These are phyloP conservation scores for Phytophthora uliginosa DNA, from an alignment of 352 stramenopile genomes.

Conservation along the genomic window DNA sequence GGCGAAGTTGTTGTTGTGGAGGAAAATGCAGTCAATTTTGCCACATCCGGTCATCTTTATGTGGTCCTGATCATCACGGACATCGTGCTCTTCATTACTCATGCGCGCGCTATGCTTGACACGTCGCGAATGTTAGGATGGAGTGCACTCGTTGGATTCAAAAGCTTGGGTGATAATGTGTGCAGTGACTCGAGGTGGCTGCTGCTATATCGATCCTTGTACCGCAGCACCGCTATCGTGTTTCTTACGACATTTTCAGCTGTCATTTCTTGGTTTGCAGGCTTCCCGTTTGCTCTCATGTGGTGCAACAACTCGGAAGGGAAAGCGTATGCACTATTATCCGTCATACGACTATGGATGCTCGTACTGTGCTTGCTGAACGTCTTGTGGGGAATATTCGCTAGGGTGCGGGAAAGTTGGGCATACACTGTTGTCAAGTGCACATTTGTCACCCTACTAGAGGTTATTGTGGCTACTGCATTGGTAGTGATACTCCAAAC, in stretches of 20 bases:
- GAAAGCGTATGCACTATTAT: conserved; percentile 43
- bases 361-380: conserved; percentile 52
- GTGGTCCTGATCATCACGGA: conserved; percentile 53
- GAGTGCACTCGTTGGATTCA: conserved; percentile 29
- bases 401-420: conserved; percentile 38
- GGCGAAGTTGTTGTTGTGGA: conserved; percentile 38
- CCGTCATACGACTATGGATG: conserved; percentile 59
- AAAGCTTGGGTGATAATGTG: conserved; percentile 8
- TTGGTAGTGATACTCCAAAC: conserved; percentile 40
- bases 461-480: conserved; percentile 47
- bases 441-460: conserved; percentile 49
- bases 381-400: conserved; percentile 47
- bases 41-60: conserved; percentile 66
- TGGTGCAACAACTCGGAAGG: conserved; percentile 43
- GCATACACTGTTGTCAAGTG: conserved; percentile 52
- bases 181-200: conserved; percentile 48
- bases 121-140: conserved; percentile 45
- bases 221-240: conserved; percentile 51
- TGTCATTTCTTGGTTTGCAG: conserved; percentile 61
- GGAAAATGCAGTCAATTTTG: conserved; percentile 53
- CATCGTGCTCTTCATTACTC: conserved; percentile 38
- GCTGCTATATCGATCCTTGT: conserved; percentile 63
- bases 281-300: conserved; percentile 57
- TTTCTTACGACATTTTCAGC: conserved; percentile 53
- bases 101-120: conserved; percentile 47